Percentiles rank a stretch among this genome's conserved stretches.
These are phyloP conservation scores for Phaseolus lunatus DNA, from an alignment of 306 rosid genomes.

Conservation along the genomic window DNA sequence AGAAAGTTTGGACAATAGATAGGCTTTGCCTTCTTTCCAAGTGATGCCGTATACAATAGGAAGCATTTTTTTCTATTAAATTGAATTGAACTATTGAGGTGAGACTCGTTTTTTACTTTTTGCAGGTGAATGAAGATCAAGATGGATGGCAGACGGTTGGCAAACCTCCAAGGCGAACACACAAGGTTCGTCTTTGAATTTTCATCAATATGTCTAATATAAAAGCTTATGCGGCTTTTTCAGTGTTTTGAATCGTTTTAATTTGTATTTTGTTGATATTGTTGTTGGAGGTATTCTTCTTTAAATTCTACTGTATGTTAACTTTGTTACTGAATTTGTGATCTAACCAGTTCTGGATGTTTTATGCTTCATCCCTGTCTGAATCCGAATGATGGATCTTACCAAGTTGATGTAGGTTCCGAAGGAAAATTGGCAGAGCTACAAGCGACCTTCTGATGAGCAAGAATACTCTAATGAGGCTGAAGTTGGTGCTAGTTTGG, in stretches of 20 bases:
- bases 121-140: constrained; percentile 57
- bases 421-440: constrained; percentile 73
- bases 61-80: neutral
- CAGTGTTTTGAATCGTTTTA: constrained; percentile 26
- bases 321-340: neutral
- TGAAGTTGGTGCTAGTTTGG: constrained; percentile 53
- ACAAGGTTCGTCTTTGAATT: constrained; percentile 69
- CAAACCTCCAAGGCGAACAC: constrained; percentile 60
- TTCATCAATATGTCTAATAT: constrained; percentile 21
- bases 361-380: constrained; percentile 36
- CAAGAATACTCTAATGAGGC: constrained; percentile 83
- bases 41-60: neutral
- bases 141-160: constrained; percentile 91
- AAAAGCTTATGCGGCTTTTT: constrained; percentile 20
- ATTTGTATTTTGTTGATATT: constrained; percentile 9
- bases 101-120: constrained; percentile 29
- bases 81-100: constrained; percentile 2
- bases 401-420: constrained; percentile 61
- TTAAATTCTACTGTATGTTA: constrained; percentile 16
- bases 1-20: constrained; percentile 40
- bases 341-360: constrained; percentile 15
- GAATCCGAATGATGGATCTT: constrained; percentile 26
- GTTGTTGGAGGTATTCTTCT: constrained; percentile 11
- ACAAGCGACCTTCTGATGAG: constrained; percentile 69
- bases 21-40: constrained; percentile 39